phyloP scores from a whole-genome alignment of 73 alveolate genomes.

The Tetrahymena borealis region DNA sequence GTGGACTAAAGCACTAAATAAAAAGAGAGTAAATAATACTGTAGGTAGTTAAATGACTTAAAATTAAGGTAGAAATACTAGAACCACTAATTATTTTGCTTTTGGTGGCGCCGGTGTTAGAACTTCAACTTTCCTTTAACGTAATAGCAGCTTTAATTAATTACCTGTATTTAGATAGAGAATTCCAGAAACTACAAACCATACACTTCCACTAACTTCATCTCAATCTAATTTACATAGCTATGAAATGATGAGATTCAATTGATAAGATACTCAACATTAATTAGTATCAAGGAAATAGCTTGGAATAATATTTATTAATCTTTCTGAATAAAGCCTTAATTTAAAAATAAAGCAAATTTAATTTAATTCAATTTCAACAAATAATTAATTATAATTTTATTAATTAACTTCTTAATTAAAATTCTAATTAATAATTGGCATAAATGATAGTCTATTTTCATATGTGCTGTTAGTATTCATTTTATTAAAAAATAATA shows the following conservation, averaged over 20 bases:
- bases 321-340: no score
- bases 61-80: neutral
- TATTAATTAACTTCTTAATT: no score
- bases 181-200: neutral
- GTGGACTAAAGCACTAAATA: neutral
- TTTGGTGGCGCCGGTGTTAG: neutral
- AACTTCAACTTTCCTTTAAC: neutral
- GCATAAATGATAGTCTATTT: no score
- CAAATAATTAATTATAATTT: no score
- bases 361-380: no score
- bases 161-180: neutral
- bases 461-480: no score
- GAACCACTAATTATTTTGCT: neutral
- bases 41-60: neutral
- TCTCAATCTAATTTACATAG: neutral
- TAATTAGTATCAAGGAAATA: no score
- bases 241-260: neutral
- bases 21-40: neutral
- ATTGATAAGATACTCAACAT: neutral
- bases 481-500: no score
- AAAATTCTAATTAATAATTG: no score
- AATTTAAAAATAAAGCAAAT: no score
- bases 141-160: neutral
- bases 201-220: neutral
- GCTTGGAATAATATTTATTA: no score